A percentile compares a stretch with the other conserved stretches of the same genome.
These are phyloP conservation scores for Xylariaceae sp. DNA, from an alignment of 2,329 filamentous ascomycete species.

Conservation along the genomic window DNA sequence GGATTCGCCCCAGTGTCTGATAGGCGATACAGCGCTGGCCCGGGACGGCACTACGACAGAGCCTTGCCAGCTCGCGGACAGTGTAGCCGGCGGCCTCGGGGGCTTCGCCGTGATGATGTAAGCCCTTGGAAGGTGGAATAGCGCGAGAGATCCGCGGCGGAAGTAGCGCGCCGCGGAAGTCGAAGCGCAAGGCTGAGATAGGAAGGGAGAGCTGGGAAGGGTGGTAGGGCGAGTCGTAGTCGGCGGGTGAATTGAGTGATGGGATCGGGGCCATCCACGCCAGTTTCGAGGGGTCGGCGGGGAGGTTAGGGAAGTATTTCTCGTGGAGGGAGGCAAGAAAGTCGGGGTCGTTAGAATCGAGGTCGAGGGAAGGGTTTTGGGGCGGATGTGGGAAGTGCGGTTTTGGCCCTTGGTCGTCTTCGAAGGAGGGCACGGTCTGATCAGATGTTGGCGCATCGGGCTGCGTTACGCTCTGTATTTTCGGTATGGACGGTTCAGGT, in stretches of 20 bases:
- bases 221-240: conserved; percentile 74
- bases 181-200: conserved; percentile 78
- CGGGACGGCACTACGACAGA: conserved; percentile 76
- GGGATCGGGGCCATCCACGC: conserved; percentile 83
- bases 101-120: conserved; percentile 91
- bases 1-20: conserved; percentile 79
- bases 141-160: conserved; percentile 69
- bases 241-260: conserved; percentile 58
- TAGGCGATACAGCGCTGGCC: conserved; percentile 88
- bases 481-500: background rate
- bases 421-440: conserved; percentile 3
- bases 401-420: conserved; percentile 17
- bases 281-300: conserved; percentile 78
- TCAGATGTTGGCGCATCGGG: background rate
- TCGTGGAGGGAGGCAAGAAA: conserved; percentile 81
- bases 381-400: conserved; percentile 59
- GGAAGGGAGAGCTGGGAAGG: conserved; percentile 69
- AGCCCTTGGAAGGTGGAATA: conserved; percentile 71
- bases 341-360: conserved; percentile 77
- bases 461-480: conserved; percentile 19
- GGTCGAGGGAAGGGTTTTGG: conserved; percentile 53
- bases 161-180: conserved; percentile 77
- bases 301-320: conserved; percentile 89
- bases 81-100: conserved; percentile 95
- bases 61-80: conserved; percentile 74